Percentiles rank a stretch among this genome's conserved stretches.
These are phyloP conservation scores for Cunninghamia lanceolata DNA, from an alignment of 75 land plant genomes.

Conservation along the genomic window DNA sequence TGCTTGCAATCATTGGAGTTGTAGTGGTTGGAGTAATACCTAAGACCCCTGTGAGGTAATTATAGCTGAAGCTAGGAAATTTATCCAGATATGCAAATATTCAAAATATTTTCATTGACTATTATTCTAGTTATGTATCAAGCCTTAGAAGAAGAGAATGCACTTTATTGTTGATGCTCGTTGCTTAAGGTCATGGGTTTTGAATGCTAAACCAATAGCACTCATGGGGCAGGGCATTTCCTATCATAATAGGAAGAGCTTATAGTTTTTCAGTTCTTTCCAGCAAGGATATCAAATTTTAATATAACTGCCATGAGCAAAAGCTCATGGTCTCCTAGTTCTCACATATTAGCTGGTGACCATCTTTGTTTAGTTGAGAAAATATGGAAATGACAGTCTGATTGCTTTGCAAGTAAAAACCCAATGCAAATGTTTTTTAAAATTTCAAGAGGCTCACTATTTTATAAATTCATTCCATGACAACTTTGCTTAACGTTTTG, in stretches of 20 bases:
- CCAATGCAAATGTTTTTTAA: no score
- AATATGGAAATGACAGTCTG: neutral
- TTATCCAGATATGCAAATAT: neutral
- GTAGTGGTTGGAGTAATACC: no score
- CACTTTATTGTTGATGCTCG: neutral
- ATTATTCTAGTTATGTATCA: neutral
- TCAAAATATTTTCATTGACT: neutral
- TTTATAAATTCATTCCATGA: no score
- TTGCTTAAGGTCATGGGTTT: neutral
- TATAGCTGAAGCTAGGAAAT: no score
- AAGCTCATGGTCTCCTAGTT: neutral
- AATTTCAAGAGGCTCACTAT: no score
- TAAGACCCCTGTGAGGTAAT: no score
- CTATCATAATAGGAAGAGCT: neutral
- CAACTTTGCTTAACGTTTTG: no score
- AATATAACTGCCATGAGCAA: no score
- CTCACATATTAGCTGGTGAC: neutral
- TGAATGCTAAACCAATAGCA: neutral
- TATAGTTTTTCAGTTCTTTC: no score
- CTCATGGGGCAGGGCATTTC: neutral
- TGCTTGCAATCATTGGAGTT: no score
- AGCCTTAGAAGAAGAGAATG: neutral
- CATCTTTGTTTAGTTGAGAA: neutral
- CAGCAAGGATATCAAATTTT: no score
- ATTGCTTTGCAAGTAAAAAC: no score